Conservation (phyloP, 1,139 yeast species). For the Debaryomyces sp. region DNA sequence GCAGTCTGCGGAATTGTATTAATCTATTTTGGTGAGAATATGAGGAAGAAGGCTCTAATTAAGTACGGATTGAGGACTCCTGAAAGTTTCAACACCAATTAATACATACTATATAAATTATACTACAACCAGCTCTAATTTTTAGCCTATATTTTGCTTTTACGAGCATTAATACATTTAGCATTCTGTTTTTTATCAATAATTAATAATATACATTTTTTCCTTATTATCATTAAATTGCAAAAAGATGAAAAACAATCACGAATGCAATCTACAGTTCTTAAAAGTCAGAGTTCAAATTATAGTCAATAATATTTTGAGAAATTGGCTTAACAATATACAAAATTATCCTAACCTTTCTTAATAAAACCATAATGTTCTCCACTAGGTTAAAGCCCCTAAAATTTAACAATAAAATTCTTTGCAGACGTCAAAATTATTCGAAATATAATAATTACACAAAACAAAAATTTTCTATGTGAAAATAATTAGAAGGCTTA, state of each 20-base stretch:
- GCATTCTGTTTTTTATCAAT: background rate
- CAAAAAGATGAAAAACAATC: background rate
- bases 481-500: background rate
- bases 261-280: background rate
- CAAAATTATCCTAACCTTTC: background rate
- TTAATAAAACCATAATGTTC: background rate
- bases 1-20: conserved; percentile 9
- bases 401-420: background rate
- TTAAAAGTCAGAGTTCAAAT: background rate
- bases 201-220: background rate
- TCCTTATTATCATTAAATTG: background rate
- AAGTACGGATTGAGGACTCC: conserved; percentile 14
- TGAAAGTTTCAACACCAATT: conserved; percentile 3
- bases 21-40: conserved; percentile 24
- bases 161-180: too few species aligned
- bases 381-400: background rate
- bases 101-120: background rate
- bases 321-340: background rate
- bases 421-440: background rate
- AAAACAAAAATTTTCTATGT: conserved; percentile 1
- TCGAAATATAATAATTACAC: background rate
- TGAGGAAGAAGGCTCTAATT: conserved; percentile 21
- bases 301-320: background rate
- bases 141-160: background rate
- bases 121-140: background rate